phyloP scores from a whole-genome alignment of 23 red algal species.

The Gracilaria domingensis region DNA sequence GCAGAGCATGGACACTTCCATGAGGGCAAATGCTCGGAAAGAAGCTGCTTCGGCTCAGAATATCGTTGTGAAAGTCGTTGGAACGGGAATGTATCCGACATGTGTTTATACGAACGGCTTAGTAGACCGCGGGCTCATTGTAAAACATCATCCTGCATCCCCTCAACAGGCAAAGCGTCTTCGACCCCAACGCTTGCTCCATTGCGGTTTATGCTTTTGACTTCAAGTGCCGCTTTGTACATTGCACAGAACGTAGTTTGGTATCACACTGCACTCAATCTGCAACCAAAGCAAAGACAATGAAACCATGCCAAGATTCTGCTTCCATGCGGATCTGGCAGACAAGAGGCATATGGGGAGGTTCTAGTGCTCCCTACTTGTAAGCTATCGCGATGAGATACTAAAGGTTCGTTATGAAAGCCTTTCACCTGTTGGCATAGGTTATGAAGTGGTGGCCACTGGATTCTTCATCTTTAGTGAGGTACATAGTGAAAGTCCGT shows the following conservation, averaged over 20 bases:
- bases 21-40: neutral
- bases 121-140: constrained; percentile 2
- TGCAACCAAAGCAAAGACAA: neutral
- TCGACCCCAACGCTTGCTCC: constrained; percentile 33
- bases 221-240: constrained; percentile 11
- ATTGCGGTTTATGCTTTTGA: neutral
- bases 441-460: neutral
- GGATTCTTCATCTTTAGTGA: neutral
- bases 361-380: neutral
- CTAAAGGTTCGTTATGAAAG: neutral
- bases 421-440: neutral
- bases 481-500: neutral
- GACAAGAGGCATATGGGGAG: neutral
- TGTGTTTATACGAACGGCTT: constrained; percentile 15
- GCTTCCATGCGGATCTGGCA: neutral
- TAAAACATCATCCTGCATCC: constrained; percentile 1
- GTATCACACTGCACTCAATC: constrained; percentile 17
- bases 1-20: neutral
- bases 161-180: constrained; percentile 26
- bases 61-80: neutral
- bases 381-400: constrained; percentile 2
- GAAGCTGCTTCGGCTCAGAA: neutral
- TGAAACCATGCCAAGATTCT: neutral
- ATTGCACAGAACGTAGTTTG: constrained; percentile 19
- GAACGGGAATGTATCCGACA: constrained; percentile 21